Base-by-base conservation (phyloP, 2,329 filamentous ascomycete species). In the Sporothrix inflata region DNA sequence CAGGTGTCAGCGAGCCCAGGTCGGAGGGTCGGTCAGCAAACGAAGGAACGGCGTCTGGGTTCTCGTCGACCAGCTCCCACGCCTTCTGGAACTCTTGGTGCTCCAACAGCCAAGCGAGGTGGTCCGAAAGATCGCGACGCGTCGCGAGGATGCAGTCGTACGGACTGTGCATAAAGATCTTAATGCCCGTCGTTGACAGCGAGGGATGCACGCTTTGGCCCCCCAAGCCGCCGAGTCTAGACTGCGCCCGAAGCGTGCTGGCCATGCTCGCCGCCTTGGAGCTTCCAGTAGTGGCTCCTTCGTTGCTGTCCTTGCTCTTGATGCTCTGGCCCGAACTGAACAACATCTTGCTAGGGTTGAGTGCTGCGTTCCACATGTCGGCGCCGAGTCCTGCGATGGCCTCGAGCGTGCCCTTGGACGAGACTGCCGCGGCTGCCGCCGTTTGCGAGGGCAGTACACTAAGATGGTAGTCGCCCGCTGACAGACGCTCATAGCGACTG, bases 121-220 rank as follows among this genome's bases (percentile, higher is more conserved):
- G 94, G 81, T 99, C 96, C 3, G 89, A 85, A 19, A 97, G 85
- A 78, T 97, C 94, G 76, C 96, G 87, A 79, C 94, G 94, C 2
- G 96, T 93, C 0, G 94, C 93, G 71, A 98, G 84, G n/a, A 98
- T 91, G 77, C 94, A 98, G 81, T 99, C 96, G 78, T 97, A 99
- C 0, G 96, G 96, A 77, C 94, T 98, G 78, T 97, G 94, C 53
- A 99, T 93, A 79, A 98, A 98, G 19, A 99, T 92, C 78, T 98
- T 80, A 76, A 86, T 80, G 1, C 88, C 86, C 68, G 84, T 84
- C 77, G 89, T 86, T 75, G 85, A 77, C 75, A 92, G 80, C 76
- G 84, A 85, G 71, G 87, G 81, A 78, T 91, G 86, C 1, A 86
- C 82, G 14, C 83, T 80, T 49, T 51, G 63, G 7, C 24, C 40